Conservation (phyloP, 2,329 filamentous ascomycete genomes). For the Diaporthe helianthi region DNA sequence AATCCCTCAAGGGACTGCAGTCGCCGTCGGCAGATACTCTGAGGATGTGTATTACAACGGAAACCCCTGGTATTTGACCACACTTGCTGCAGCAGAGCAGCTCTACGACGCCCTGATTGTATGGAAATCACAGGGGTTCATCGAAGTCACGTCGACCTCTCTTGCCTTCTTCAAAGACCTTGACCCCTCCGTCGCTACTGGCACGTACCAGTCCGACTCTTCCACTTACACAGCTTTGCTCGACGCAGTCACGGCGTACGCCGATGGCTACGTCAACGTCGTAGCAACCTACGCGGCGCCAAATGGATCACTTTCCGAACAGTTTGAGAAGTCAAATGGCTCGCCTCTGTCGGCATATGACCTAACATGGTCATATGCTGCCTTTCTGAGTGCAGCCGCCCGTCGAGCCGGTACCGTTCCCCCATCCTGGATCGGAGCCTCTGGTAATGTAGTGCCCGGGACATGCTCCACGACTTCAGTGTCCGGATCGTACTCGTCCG, state of each 20-base stretch:
- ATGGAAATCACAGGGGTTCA: conserved; percentile 68
- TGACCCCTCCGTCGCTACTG: conserved; percentile 61
- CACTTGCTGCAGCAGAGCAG: conserved; percentile 79
- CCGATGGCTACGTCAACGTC: conserved; percentile 67
- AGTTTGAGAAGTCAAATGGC: conserved; percentile 64
- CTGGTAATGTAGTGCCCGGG: conserved; percentile 55
- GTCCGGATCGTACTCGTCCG: conserved; percentile 58
- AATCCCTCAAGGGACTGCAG: conserved; percentile 63
- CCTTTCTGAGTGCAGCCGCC: conserved; percentile 69
- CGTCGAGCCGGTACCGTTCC: conserved; percentile 64
- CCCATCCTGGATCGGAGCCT: conserved; percentile 59
- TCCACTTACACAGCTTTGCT: conserved; percentile 61
- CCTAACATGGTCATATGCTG: conserved; percentile 77
- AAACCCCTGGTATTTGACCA: conserved; percentile 83
- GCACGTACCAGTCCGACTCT: conserved; percentile 64
- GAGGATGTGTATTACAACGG: conserved; percentile 79
- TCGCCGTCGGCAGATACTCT: conserved; percentile 71
- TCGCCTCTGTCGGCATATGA: conserved; percentile 68
- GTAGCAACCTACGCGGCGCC: conserved; percentile 67
- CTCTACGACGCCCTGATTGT: conserved; percentile 78
- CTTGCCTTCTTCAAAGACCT: conserved; percentile 76
- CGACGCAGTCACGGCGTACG: conserved; percentile 63
- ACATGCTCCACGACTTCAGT: conserved; percentile 56
- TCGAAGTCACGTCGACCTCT: conserved; percentile 70
- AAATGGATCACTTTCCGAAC: conserved; percentile 72